Conservation (phyloP, 1,284 basidiomycete genomes). For the Volvariella volvacea region DNA sequence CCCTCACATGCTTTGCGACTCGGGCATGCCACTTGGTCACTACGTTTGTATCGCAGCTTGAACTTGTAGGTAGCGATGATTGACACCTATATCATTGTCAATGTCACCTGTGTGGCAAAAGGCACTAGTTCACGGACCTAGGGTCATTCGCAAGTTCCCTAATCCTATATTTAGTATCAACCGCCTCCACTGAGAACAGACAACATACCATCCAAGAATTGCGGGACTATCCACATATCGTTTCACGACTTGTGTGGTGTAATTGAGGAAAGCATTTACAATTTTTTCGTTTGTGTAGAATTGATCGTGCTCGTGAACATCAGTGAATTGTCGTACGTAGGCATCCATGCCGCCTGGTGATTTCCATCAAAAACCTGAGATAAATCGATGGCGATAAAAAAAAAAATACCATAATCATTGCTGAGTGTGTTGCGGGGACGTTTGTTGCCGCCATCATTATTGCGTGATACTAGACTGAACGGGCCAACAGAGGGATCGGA, state of each 20-base stretch:
- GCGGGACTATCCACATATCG: slow-evolving; percentile 46
- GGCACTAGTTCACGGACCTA: slow-evolving; percentile 30
- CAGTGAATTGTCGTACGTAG: slow-evolving; percentile 49
- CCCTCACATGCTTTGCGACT: slow-evolving; percentile 36
- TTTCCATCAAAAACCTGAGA: slow-evolving; percentile 1
- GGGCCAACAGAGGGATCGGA: slow-evolving; percentile 14
- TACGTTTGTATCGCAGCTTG: slow-evolving; percentile 39
- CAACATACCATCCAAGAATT: slow-evolving; percentile 45
- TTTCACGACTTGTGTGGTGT: slow-evolving; percentile 43
- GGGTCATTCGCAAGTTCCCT: slow-evolving; percentile 63
- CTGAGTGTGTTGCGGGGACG: slow-evolving; percentile 46
- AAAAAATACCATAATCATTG: slow-evolving; percentile 50
- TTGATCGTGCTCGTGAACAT: slow-evolving; percentile 39
- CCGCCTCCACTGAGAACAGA: neutral
- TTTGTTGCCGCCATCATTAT: slow-evolving; percentile 26
- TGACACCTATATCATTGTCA: slow-evolving; percentile 38
- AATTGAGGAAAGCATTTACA: slow-evolving; percentile 47
- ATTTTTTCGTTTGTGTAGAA: slow-evolving; percentile 50
- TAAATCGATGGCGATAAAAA: neutral
- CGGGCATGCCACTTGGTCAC: slow-evolving; percentile 51
- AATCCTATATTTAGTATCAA: slow-evolving; percentile 4
- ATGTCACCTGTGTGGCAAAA: neutral
- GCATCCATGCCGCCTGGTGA: slow-evolving; percentile 55
- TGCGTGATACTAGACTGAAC: slow-evolving; percentile 17
- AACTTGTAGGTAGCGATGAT: slow-evolving; percentile 39